Conservation (phyloP, 2,329 filamentous ascomycete species). For the Bretziella fagacearum region DNA sequence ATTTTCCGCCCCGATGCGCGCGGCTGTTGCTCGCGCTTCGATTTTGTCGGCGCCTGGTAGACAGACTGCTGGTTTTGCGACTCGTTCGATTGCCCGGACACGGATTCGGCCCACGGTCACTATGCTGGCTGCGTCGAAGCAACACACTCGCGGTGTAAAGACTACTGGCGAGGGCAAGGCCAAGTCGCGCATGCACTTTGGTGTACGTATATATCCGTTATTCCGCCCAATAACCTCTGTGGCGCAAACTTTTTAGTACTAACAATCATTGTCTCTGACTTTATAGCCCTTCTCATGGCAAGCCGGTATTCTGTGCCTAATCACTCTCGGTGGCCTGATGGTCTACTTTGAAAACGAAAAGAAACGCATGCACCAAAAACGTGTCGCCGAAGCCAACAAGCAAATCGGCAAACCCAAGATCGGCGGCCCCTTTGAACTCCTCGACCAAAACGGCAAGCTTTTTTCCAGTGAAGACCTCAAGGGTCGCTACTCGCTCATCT, state of each 20-base stretch:
- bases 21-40: not conserved
- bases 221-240: not conserved
- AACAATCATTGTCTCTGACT: not conserved
- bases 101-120: not conserved
- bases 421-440: slow-evolving; percentile 66
- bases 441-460: slow-evolving; percentile 62
- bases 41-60: not conserved
- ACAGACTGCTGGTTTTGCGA: slow-evolving; percentile 8
- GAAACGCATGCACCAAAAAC: slow-evolving; percentile 71
- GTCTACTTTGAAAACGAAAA: slow-evolving; percentile 93
- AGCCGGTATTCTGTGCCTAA: slow-evolving; percentile 69
- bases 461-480: slow-evolving; percentile 69
- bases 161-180: slow-evolving; percentile 36
- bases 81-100: slow-evolving; percentile 9
- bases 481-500: slow-evolving; percentile 73
- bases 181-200: slow-evolving; percentile 39
- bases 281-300: slow-evolving; percentile 80
- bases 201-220: slow-evolving; percentile 26
- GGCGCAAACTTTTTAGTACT: too few species aligned
- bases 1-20: slow-evolving; percentile 1
- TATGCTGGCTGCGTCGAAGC: not conserved
- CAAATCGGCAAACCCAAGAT: slow-evolving; percentile 87
- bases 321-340: slow-evolving; percentile 58
- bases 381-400: slow-evolving; percentile 81
- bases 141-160: slow-evolving; percentile 24